phyloP scores from a whole-genome alignment of 2,329 filamentous ascomycete genomes.

The Neurospora crassa region DNA sequence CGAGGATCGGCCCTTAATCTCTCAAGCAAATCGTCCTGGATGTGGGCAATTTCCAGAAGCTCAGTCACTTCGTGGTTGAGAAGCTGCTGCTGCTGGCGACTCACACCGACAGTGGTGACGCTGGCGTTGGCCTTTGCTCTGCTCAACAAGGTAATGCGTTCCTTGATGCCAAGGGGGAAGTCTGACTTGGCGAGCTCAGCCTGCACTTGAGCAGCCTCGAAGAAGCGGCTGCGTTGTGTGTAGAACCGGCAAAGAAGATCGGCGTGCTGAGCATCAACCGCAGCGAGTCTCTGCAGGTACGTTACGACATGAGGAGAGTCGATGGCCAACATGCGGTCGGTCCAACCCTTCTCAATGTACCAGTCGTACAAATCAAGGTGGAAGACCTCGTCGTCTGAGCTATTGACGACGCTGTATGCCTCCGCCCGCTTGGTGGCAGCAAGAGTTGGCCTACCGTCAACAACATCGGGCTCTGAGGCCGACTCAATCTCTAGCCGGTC shows the following conservation, averaged over 20 bases:
- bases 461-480: conserved; percentile 56
- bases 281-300: conserved; percentile 71
- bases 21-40: conserved; percentile 85
- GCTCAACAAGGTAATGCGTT: conserved; percentile 81
- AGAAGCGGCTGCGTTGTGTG: conserved; percentile 72
- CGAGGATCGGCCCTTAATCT: conserved; percentile 65
- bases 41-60: conserved; percentile 83
- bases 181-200: conserved; percentile 73
- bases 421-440: conserved; percentile 73
- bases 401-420: conserved; percentile 83
- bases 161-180: conserved; percentile 69
- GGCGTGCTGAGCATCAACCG: conserved; percentile 64
- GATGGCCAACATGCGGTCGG: conserved; percentile 74
- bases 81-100: conserved; percentile 72
- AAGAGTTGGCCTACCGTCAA: conserved; percentile 70
- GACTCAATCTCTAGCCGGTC: conserved; percentile 65
- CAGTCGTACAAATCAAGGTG: conserved; percentile 96
- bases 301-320: conserved; percentile 77
- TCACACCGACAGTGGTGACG: conserved; percentile 66
- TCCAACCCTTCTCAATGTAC: conserved; percentile 82
- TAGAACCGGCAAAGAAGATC: conserved; percentile 92
- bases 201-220: conserved; percentile 82
- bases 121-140: conserved; percentile 88
- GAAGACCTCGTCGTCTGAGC: conserved; percentile 85
- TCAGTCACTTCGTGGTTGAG: conserved; percentile 78